Evolutionary conservation across 2,329 filamentous ascomycete species (phyloP), one percentile per base, ranked within the genome.

Genomic region (Stachybotrys chartarum): DNA sequence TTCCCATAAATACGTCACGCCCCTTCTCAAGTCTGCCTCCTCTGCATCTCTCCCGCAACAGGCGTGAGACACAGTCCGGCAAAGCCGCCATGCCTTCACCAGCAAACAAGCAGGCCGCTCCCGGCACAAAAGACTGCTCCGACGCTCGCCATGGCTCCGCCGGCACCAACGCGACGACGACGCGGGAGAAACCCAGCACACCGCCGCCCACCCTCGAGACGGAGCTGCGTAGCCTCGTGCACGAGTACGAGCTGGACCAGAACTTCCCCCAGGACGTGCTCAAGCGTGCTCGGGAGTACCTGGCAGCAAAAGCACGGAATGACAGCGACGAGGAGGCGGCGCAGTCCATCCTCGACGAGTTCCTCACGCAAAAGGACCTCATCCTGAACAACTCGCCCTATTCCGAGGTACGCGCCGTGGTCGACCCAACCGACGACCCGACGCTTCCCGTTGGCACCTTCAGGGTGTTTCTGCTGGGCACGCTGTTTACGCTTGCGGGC

Each of bases 201-300:
- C 51, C 52, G 6, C 57, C 67, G 2, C 24, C 57, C 46, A 10
- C 8, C 35, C 14, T 42, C 5, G 35, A 42, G 14, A 14, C 8
- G 3, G 35, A 42, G 14, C 35, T 42, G 14, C 5, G 35, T 10
- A 46, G 12, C 6, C 59, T 78, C 7, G 58, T 77, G 17, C 60
- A 67, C 8, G 70, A 77, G 24, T 72, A 78, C 58, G 68, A 73
- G 46, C 66, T 70, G 31, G 77, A 79, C 54, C 76, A 75, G 39
- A 79, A 79, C 64, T 79, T 79, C 54, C 74, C 75, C 0, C 64
- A 68, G 30, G 58, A 65, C 6, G 67, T 76, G 42, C 64, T 79
- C 24, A 61, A 72, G 11, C 70, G 69, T 16, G 72, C 77, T n/a
- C 64, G 69, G 18, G 61, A 63, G 14, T 78, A 78, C 54, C 63